Base-by-base conservation (phyloP, 2,329 filamentous ascomycete genomes). In the Rhinocladiella similis region DNA sequence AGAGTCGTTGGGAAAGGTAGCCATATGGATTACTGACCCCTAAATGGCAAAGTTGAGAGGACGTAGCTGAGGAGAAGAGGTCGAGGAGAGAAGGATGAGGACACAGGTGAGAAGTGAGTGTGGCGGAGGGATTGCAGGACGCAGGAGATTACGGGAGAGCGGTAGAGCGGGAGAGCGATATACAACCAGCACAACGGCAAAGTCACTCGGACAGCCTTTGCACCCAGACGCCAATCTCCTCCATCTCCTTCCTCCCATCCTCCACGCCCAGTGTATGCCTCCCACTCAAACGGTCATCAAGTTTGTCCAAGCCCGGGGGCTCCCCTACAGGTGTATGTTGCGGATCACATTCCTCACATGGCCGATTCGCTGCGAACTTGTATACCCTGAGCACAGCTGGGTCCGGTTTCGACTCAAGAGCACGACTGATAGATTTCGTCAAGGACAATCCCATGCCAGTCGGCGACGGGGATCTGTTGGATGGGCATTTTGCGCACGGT, bases 261-360 rank as follows among this genome's bases (percentile, higher is more conserved):
- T 54, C 46, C 19, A 50, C 46, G 19, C 36, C 47, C 12, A 54
- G 20, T 5, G 46, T 29, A 54, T 54, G 52, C 20, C 46, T 49
- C 10, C 35, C 46, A 2, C 45, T 35, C 48, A 51, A 16, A 16
- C 35, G 12, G 12, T 38, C 48, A 5, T 29, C 38, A n/a, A 51
- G 48, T 1, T 45, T 20, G 10, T 39, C 18, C 36, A 54, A 25
- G 10, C 35, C n/a, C 2, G 45, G 45, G 22, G 52, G 52, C 14
- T 33, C 18, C 1, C 5, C 33, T 16, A 54, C 36, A 27, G 47
- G 47, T 33, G 22, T 50, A 12, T 42, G 10, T 2, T 42, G 22
- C 19, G 25, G 29, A 22, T 49, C 52, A 43, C 52, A 54, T 29
- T 41, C 52, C 20, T 49, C 43, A 35, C 52, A 54, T 20, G 46